Conservation (phyloP, 208 protist species). For the Wallacemonas rigidus region DNA sequence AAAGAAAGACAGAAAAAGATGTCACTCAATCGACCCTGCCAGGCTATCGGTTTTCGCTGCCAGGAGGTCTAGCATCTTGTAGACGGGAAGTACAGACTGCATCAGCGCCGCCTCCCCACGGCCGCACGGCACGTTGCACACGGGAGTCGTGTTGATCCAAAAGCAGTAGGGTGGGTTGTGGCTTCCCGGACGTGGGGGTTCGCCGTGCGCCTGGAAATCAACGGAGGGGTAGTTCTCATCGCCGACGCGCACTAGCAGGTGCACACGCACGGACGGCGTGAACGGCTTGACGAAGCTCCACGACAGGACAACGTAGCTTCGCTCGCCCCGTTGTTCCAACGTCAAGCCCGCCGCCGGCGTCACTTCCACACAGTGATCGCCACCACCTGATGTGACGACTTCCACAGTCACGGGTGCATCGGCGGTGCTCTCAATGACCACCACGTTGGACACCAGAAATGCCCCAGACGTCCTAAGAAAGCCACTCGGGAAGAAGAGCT, state of each 20-base stretch:
- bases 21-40: background rate
- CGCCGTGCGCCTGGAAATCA: conserved; percentile 34
- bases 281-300: conserved; percentile 59
- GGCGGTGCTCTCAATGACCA: conserved; percentile 54
- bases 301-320: conserved; percentile 45
- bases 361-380: conserved; percentile 20
- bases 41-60: background rate
- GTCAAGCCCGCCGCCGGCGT: conserved; percentile 22
- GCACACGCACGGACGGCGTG: conserved; percentile 27
- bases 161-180: conserved; percentile 39
- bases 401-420: conserved; percentile 39
- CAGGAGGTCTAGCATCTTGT: conserved; percentile 13
- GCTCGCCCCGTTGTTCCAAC: conserved; percentile 24
- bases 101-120: conserved; percentile 26
- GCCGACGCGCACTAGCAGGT: conserved; percentile 40
- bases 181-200: conserved; percentile 29
- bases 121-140: conserved; percentile 45
- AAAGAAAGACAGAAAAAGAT: conserved; percentile 25
- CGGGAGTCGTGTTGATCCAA: conserved; percentile 58
- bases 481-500: conserved; percentile 54
- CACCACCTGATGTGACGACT: conserved; percentile 32
- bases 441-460: conserved; percentile 72
- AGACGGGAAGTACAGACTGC: conserved; percentile 29
- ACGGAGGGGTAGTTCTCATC: conserved; percentile 39
- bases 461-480: conserved; percentile 46